Evolutionary conservation across 106 monocot genomes (phyloP), one percentile per base, ranked within the genome.

Genomic region (Dendrobium catenatum): DNA sequence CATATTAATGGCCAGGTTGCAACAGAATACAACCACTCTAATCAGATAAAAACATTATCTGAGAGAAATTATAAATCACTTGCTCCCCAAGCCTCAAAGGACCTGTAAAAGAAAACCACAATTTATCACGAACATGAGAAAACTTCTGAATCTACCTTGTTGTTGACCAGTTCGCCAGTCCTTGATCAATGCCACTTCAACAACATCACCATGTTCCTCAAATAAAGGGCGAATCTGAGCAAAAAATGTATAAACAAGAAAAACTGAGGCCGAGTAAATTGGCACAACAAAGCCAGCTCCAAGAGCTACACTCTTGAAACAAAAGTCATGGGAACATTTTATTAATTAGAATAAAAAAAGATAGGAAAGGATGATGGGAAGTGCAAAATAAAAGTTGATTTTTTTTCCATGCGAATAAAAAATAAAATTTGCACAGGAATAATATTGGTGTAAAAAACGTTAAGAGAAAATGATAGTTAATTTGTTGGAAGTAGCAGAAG

Each of bases 151-250:
- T 75, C 55, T 86, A 99, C 99, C 93, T 91, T 95, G 95, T 84
- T 99, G 99, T 66, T 93, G 89, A 43, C 99, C 99, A 51, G 93
- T 99, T 85, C 86, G 90, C 80, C 85, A 93, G 80, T 99, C 99
- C 82, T 86, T 93, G 77, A 99, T 99, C 22, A 99, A 82, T 78
- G 99, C 99, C 78, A 99, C 99, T 81, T 99, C 99, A 75, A 99
- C 83, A 75, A 99, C 99, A 84, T 93, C 86, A 19, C 99, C 99
- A 90, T 99, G 99, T 74, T 91, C 91, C 86, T 99, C 99, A 82
- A 99, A 99, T 77, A 99, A 82, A 22, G 99, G 95, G 0, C 99
- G 99, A 78, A 99, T 88, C 99, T 99, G 82, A 33, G 10, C 46
- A 55, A 51, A 8, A 51, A 29, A 76, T 2, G 3, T 37, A 37